These are phyloP conservation scores for Phialocephala subalpina DNA, from an alignment of 2,329 filamentous ascomycete genomes.

Conservation along the genomic window DNA sequence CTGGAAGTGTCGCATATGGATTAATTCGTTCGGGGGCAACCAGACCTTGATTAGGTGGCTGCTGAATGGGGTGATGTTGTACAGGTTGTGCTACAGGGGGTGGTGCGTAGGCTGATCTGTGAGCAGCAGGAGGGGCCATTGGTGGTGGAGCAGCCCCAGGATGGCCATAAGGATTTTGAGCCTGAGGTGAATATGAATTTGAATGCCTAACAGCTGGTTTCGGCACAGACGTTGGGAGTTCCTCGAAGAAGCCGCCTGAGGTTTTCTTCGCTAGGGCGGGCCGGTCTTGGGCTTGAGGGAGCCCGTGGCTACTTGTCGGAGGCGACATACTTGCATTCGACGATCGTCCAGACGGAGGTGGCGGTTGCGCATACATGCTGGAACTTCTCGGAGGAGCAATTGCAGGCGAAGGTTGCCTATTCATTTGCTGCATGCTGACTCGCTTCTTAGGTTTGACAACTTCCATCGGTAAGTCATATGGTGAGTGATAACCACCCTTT, in stretches of 20 bases:
- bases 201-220: conserved; percentile 64
- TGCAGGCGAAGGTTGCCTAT: conserved; percentile 35
- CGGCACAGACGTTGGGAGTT: conserved; percentile 71
- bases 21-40: conserved; percentile 43
- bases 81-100: conserved; percentile 15
- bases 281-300: neutral
- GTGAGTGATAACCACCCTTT: conserved; percentile 91
- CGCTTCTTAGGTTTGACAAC: conserved; percentile 77
- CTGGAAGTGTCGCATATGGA: conserved; percentile 43
- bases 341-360: conserved; percentile 30
- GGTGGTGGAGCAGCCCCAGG: conserved; percentile 26
- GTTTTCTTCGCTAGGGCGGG: conserved; percentile 33
- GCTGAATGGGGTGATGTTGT: conserved; percentile 30
- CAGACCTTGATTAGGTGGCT: conserved; percentile 34
- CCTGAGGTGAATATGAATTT: conserved; percentile 34
- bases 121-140: conserved; percentile 19
- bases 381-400: conserved; percentile 41
- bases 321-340: conserved; percentile 35
- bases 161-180: conserved; percentile 32
- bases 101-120: conserved; percentile 22
- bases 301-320: conserved; percentile 28
- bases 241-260: conserved; percentile 77
- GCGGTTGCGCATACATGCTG: conserved; percentile 37
- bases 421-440: conserved; percentile 57
- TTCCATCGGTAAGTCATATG: conserved; percentile 94